Evolutionary conservation across 73 alveolate genomes (phyloP).

Genomic region (Tetrahymena malaccensis): DNA sequence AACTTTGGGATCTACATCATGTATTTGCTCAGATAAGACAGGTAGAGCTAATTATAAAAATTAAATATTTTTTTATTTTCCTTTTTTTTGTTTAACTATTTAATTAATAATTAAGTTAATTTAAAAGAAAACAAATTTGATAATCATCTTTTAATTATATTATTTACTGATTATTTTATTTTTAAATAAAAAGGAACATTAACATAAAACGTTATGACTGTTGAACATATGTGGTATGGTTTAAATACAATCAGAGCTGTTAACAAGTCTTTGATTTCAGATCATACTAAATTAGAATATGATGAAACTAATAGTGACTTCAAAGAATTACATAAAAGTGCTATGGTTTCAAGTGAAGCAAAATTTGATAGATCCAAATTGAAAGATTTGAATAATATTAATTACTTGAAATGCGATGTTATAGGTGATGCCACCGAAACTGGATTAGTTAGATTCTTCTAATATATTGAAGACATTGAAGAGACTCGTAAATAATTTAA

Average conservation of each 20-base stretch:
- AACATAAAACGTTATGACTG: constrained; percentile 76
- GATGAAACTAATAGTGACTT: constrained; percentile 20
- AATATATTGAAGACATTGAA: constrained; percentile 61
- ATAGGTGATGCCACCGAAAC: constrained; percentile 87
- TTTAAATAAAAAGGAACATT: constrained; percentile 42
- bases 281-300: constrained; percentile 38
- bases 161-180: too few relatives aligned
- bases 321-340: constrained; percentile 31
- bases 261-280: constrained; percentile 51
- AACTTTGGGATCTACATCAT: constrained; percentile 89
- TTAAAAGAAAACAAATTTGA: too few relatives aligned
- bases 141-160: too few relatives aligned
- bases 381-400: neutral
- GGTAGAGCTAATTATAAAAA: constrained; percentile 20
- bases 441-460: constrained; percentile 82
- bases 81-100: too few relatives aligned
- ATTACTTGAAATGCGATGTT: constrained; percentile 31
- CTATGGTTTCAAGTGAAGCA: constrained; percentile 41
- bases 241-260: constrained; percentile 73
- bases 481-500: constrained; percentile 45
- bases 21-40: constrained; percentile 94
- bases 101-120: too few relatives aligned
- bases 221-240: constrained; percentile 75
- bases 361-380: constrained; percentile 11
- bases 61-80: too few relatives aligned